A percentile compares a stretch with the other conserved stretches of the same genome.
These are phyloP conservation scores for Tylopilus sp. DNA, from an alignment of 1,284 basidiomycete genomes.

Conservation along the genomic window DNA sequence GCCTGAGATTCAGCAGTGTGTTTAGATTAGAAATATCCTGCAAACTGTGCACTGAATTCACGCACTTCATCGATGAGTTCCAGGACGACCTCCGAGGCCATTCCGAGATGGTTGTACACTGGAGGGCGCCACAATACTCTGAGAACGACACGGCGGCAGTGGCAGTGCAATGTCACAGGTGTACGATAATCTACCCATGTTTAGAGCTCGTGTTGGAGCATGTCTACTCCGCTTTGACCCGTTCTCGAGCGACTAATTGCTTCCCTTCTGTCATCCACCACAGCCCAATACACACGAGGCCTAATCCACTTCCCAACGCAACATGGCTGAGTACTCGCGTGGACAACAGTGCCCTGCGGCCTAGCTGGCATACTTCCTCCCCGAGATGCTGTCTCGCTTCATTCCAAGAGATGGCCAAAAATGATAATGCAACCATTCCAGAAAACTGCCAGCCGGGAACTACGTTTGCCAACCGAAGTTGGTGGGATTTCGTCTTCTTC, in stretches of 20 bases:
- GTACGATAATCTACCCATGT: too few species aligned
- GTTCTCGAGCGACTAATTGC: slow-evolving; percentile 18
- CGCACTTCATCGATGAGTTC: slow-evolving; percentile 34
- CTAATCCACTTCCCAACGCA: slow-evolving; percentile 39
- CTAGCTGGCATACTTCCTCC: slow-evolving; percentile 25
- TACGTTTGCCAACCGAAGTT: slow-evolving; percentile 26
- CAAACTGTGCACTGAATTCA: slow-evolving; percentile 1
- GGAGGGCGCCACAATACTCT: too few species aligned
- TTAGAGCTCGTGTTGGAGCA: too few species aligned
- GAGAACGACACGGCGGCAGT: too few species aligned
- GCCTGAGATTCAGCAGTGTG: slow-evolving; percentile 40
- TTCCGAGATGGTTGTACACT: slow-evolving; percentile 15
- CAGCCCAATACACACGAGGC: slow-evolving; percentile 37
- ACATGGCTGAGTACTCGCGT: slow-evolving; percentile 39
- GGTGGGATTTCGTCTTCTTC: slow-evolving; percentile 20
- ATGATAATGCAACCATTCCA: slow-evolving; percentile 33
- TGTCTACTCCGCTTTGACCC: slow-evolving; percentile 24
- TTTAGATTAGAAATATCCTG: slow-evolving; percentile 10
- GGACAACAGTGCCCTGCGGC: slow-evolving; percentile 33
- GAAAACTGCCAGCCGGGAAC: slow-evolving; percentile 36
- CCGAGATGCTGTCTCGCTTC: slow-evolving; percentile 22
- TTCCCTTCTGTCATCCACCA: slow-evolving; percentile 46
- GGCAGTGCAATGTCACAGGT: slow-evolving; percentile 18
- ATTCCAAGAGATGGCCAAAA: slow-evolving; percentile 27
- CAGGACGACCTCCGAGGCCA: slow-evolving; percentile 26